Evolutionary conservation across 2,329 filamentous ascomycete genomes (phyloP), one percentile per base, ranked within the genome.

Genomic region (Aspergillus persii): DNA sequence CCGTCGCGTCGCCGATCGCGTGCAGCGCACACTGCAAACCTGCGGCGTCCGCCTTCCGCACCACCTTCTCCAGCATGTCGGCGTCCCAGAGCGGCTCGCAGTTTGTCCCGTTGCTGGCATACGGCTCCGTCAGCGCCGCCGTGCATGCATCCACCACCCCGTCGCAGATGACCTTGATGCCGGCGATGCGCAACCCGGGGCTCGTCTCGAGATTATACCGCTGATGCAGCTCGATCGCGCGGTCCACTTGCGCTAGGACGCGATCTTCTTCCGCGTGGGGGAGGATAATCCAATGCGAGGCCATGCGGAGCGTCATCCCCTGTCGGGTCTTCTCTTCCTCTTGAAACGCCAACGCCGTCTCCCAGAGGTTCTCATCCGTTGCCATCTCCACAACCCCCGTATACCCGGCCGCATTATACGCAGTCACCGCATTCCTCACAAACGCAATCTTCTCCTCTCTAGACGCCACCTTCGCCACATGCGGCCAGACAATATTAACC

Each of bases 321-420:
- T 41, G 15, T 23, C 18, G 18, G 1, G 4, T 12, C 4, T 61
- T 50, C 3, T 62, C 72, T 0, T 67, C 62, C n/a, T 63, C 61
- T 9, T 69, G 72, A 4, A 81, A 64, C 6, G 70, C 65, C 2
- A 74, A 63, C 48, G 82, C 67, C 0, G 76, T 74, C 33, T 74
- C 74, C 80, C 80, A 82, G 1, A 73, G 71, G 50, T 76, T 77
- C 53, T 82, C 79, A 59, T 81, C 79, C 75, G 80, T 82, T 23
- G 80, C 80, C 80, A 82, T 82, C 49, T 82, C 80, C 12, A 81
- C 72, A 33, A 80, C 71, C 2, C 80, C 79, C 1, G 81, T 82
- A 57, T 79, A 80, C 4, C 80, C 81, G 0, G 76, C 75, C 0
- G 69, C 64, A 56, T 76, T 77, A 57, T 82, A 82, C 4, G 75